Evolutionary conservation across 495 filamentous ascomycete genomes (phyloP).

Genomic region (Ascobolus immersus): DNA sequence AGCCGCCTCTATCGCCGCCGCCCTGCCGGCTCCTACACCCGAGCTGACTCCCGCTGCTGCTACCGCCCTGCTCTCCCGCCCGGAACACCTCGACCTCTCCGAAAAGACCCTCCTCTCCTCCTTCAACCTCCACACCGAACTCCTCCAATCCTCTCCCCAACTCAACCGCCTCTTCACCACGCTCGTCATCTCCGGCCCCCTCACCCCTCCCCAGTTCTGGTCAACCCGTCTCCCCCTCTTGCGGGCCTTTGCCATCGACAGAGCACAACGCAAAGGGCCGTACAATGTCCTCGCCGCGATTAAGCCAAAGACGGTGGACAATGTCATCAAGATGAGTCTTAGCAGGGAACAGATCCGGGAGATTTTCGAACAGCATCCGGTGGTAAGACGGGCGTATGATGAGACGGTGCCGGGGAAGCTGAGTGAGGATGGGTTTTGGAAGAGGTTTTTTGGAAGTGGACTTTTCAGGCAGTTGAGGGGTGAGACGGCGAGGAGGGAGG

Average conservation of each 20-base stretch:
- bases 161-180: slow-evolving; percentile 64
- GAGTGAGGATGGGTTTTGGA: slow-evolving; percentile 63
- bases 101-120: slow-evolving; percentile 40
- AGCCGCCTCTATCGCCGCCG: slow-evolving; percentile 17
- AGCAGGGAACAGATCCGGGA: slow-evolving; percentile 78
- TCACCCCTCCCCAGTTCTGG: slow-evolving; percentile 86
- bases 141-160: slow-evolving; percentile 47
- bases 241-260: slow-evolving; percentile 73
- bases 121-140: slow-evolving; percentile 59
- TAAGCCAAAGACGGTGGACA: slow-evolving; percentile 54
- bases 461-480: slow-evolving; percentile 80
- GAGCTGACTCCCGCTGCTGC: slow-evolving; percentile 20
- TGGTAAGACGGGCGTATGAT: slow-evolving; percentile 76
- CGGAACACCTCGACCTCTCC: slow-evolving; percentile 21
- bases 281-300: slow-evolving; percentile 88
- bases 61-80: slow-evolving; percentile 25
- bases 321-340: slow-evolving; percentile 53
- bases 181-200: slow-evolving; percentile 42
- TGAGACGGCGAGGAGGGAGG: slow-evolving; percentile 47
- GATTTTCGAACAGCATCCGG: slow-evolving; percentile 76
- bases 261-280: slow-evolving; percentile 52
- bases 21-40: slow-evolving; percentile 19
- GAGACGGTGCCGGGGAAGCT: slow-evolving; percentile 76
- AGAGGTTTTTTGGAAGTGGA: slow-evolving; percentile 66
- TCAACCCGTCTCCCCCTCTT: slow-evolving; percentile 58